Base-by-base conservation (phyloP, 2,329 filamentous ascomycete species). In the Decorospora gaudefroyi region DNA sequence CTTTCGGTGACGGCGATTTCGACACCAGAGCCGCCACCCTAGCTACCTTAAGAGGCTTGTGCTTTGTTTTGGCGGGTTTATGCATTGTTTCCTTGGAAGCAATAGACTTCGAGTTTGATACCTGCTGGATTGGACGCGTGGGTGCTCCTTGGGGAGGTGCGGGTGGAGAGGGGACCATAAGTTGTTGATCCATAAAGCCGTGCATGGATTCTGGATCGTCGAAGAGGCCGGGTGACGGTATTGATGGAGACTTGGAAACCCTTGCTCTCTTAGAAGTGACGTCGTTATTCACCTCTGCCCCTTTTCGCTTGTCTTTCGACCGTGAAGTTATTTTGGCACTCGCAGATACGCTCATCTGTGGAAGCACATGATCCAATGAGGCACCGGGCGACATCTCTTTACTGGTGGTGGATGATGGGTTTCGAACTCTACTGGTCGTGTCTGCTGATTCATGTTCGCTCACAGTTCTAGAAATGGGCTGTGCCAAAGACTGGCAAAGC, bases 401-500 rank as follows among this genome's bases (percentile, higher is more conserved):
- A n/a, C 25, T 42, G 23, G 19, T 15, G 11, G n/a, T n/a, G 10
- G 28, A 31, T n/a, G 32, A 41, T 17, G 29, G n/a, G 9, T 21
- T 29, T 6, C 41, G 46, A 13, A 23, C n/a, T 17, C 30, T 46
- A 4, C 26, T 31, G 22, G 37, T 46, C 1, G 33, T 6, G 3
- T 19, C 27, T 15, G 22, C 18, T 16, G 34, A 11, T 33, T 18
- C 53, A 6, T 30, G 15, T 25, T 44, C 48, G 23, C 41, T 47
- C 1, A 38, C 32, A 27, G 31, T 37, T 17, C 29, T 49, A 11
- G 41, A 26, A 2, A 18, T 37, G 29, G 49, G 51, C 17, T 38
- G 50, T n/a, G 59, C 55, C 12, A 67, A 53, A n/a, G 68, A 57
- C 39, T 76, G 72, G 41, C 73, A 76, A 0, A 76, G 49, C 9